Conservation (phyloP, 1,284 basidiomycete genomes). For the Leccinum brunneo-olivaceum region DNA sequence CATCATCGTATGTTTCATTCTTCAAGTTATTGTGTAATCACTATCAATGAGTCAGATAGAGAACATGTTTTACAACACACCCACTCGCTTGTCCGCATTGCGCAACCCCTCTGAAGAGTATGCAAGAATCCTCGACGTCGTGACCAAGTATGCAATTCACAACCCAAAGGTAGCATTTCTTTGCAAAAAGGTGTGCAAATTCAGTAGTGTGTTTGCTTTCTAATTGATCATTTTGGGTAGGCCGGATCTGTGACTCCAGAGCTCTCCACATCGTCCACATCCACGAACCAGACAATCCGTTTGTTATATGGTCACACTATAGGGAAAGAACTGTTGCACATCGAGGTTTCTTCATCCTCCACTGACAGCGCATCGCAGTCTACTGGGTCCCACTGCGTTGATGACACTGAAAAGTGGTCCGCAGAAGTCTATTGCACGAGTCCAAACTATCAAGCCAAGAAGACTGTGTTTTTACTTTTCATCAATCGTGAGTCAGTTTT, state of each 20-base stretch:
- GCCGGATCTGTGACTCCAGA: slow-evolving; percentile 71
- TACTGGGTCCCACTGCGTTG: slow-evolving; percentile 19
- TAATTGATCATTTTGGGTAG: slow-evolving; percentile 34
- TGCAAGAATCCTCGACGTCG: slow-evolving; percentile 83
- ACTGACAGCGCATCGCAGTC: slow-evolving; percentile 13
- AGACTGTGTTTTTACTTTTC: slow-evolving; percentile 84
- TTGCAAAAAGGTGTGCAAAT: slow-evolving; percentile 75
- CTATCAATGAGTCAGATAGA: slow-evolving; percentile 58
- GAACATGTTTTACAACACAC: slow-evolving; percentile 94
- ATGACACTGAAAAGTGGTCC: slow-evolving; percentile 49
- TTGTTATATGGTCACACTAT: slow-evolving; percentile 79
- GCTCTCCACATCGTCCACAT: slow-evolving; percentile 73
- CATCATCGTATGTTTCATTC: slow-evolving; percentile 56
- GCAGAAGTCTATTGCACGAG: slow-evolving; percentile 79
- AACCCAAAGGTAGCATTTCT: slow-evolving; percentile 84
- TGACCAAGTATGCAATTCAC: slow-evolving; percentile 93
- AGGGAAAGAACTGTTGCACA: slow-evolving; percentile 73
- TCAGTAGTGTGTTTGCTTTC: neutral
- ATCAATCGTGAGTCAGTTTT: slow-evolving; percentile 76
- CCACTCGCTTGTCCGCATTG: slow-evolving; percentile 82
- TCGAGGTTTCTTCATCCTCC: slow-evolving; percentile 36
- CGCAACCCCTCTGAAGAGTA: slow-evolving; percentile 90
- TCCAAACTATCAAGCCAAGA: slow-evolving; percentile 87
- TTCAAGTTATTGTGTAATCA: neutral
- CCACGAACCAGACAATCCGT: slow-evolving; percentile 69